Evolutionary conservation across 768 basidiomycete genomes (phyloP).

Genomic region (Multifurca ochricompacta): DNA sequence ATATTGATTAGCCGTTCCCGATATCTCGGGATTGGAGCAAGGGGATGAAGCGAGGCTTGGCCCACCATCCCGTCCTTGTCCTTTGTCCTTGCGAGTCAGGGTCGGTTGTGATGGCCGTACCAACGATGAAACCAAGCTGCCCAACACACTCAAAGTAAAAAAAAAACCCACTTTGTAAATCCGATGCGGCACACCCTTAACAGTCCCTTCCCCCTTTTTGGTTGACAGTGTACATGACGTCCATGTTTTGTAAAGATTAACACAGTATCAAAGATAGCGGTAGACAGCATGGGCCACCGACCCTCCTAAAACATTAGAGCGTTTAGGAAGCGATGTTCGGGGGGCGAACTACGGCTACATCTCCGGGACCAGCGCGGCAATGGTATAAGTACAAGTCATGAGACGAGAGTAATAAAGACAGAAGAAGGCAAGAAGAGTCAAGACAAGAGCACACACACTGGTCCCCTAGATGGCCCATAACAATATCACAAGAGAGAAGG

Average conservation of each 20-base stretch:
- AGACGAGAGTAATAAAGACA: not conserved
- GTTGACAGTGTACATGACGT: not conserved
- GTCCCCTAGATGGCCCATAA: constrained; percentile 19
- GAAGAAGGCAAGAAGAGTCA: not conserved
- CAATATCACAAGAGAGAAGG: constrained; percentile 5
- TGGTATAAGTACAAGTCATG: constrained; percentile 3
- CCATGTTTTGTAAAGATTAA: constrained; percentile 11
- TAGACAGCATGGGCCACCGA: not conserved
- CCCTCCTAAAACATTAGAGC: not conserved
- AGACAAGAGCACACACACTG: constrained; percentile 1
- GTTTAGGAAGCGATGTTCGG: not conserved
- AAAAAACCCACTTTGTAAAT: not conserved
- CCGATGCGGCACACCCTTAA: not conserved
- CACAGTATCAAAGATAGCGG: not conserved
- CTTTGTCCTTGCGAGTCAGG: too few species aligned
- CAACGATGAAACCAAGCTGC: not conserved
- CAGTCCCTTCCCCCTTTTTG: not conserved
- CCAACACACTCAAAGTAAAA: not conserved
- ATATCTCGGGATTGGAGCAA: not conserved
- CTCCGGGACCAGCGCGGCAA: constrained; percentile 18
- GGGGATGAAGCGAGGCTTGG: not conserved
- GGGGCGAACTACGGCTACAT: constrained; percentile 15
- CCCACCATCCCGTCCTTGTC: not conserved
- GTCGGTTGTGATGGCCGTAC: too few species aligned
- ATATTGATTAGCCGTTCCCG: not conserved